Evolutionary conservation across 2,329 filamentous ascomycete species (phyloP).

Genomic region (Acephala macrosclerotiorum): DNA sequence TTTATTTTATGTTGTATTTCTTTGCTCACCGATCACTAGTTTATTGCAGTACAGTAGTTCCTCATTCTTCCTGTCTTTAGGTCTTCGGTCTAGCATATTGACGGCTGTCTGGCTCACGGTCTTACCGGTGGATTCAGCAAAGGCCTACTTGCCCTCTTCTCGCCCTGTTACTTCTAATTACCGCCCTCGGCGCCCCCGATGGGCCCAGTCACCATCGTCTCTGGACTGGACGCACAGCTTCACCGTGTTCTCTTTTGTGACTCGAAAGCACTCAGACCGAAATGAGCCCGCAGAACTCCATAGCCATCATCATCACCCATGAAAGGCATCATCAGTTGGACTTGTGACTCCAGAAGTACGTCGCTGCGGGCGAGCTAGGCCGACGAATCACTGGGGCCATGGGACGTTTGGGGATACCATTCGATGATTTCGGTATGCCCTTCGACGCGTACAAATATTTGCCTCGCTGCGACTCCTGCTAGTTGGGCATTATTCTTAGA

Average conservation of each 20-base stretch:
- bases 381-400: neutral
- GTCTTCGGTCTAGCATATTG: neutral
- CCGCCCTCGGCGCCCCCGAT: neutral
- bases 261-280: neutral
- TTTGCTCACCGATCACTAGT: neutral
- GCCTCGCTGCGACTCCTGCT: neutral
- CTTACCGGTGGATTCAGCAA: neutral
- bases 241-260: neutral
- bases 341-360: neutral
- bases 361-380: neutral
- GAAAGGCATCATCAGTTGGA: neutral
- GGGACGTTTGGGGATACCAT: neutral
- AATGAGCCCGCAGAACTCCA: neutral
- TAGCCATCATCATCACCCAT: neutral
- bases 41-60: neutral
- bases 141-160: neutral
- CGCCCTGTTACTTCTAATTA: neutral
- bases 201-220: neutral
- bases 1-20: neutral
- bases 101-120: neutral
- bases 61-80: neutral
- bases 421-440: neutral
- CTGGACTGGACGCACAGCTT: neutral
- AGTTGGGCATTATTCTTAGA: neutral
- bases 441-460: neutral